These are phyloP conservation scores for Lavandula angustifolia DNA, from an alignment of 257 asterid species.

Conservation along the genomic window DNA sequence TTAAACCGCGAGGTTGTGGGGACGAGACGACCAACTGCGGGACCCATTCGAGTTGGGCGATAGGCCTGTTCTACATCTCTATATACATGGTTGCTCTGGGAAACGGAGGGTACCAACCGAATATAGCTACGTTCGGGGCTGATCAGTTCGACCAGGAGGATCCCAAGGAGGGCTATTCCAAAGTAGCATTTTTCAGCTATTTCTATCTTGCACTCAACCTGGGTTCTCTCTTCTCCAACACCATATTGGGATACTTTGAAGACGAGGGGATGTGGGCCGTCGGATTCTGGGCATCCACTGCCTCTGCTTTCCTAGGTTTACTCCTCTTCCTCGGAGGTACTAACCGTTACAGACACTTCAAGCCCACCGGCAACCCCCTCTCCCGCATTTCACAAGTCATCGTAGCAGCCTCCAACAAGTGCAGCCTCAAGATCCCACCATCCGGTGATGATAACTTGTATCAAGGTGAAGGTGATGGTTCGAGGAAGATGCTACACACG, in stretches of 20 bases:
- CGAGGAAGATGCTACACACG: slow-evolving; percentile 76
- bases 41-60: slow-evolving; percentile 62
- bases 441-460: slow-evolving; percentile 46
- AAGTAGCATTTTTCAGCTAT: slow-evolving; percentile 87
- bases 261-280: slow-evolving; percentile 86
- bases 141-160: slow-evolving; percentile 86
- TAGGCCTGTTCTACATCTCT: slow-evolving; percentile 71
- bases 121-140: slow-evolving; percentile 91
- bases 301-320: slow-evolving; percentile 73
- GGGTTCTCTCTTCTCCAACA: slow-evolving; percentile 90
- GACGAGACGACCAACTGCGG: slow-evolving; percentile 49
- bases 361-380: slow-evolving; percentile 80
- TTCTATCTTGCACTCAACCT: slow-evolving; percentile 84
- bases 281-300: slow-evolving; percentile 88
- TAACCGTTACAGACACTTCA: slow-evolving; percentile 67
- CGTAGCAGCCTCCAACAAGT: slow-evolving; percentile 70
- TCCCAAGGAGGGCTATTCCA: slow-evolving; percentile 59
- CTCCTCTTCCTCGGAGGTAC: slow-evolving; percentile 75
- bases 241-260: slow-evolving; percentile 76
- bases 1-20: slow-evolving; percentile 81
- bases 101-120: slow-evolving; percentile 95
- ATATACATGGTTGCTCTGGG: slow-evolving; percentile 88
- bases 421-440: slow-evolving; percentile 35
- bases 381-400: slow-evolving; percentile 75
- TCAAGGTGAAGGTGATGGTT: slow-evolving; percentile 37